A percentile compares a stretch with the other conserved stretches of the same genome.
These are phyloP conservation scores for Pseudocercospora vitis DNA, from an alignment of 2,329 filamentous ascomycete genomes.

Conservation along the genomic window DNA sequence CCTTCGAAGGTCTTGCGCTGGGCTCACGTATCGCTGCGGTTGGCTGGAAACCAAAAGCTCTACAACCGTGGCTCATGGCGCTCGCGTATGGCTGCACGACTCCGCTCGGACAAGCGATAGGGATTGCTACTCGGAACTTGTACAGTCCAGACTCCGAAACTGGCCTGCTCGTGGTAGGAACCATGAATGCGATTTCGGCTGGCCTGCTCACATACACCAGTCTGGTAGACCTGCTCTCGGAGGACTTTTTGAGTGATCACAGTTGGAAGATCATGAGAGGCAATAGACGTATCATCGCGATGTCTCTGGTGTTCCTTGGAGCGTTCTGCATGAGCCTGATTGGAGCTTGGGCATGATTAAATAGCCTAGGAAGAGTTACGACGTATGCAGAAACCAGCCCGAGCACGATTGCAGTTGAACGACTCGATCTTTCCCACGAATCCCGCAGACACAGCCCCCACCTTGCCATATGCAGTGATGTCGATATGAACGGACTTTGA, in stretches of 20 bases:
- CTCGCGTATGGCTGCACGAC: conserved; percentile 58
- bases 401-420: too few species aligned
- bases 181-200: conserved; percentile 50
- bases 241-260: conserved; percentile 58
- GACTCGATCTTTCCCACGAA: too few species aligned
- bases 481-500: too few species aligned
- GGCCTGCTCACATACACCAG: conserved; percentile 49
- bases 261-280: conserved; percentile 61
- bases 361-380: neutral
- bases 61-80: conserved; percentile 70
- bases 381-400: neutral
- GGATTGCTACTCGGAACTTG: conserved; percentile 44
- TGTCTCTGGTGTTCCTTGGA: conserved; percentile 58
- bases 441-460: too few species aligned
- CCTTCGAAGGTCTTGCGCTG: conserved; percentile 65
- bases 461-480: too few species aligned
- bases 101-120: conserved; percentile 47
- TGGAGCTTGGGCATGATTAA: conserved; percentile 58
- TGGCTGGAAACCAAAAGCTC: conserved; percentile 47
- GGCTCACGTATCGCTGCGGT: conserved; percentile 68
- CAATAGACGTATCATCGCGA: conserved; percentile 58
- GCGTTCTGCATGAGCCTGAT: conserved; percentile 63
- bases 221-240: conserved; percentile 47
- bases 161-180: conserved; percentile 46
- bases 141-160: conserved; percentile 47